These are phyloP conservation scores for Sugiyamaella pinicola DNA, from an alignment of 1,139 yeast species.

Conservation along the genomic window DNA sequence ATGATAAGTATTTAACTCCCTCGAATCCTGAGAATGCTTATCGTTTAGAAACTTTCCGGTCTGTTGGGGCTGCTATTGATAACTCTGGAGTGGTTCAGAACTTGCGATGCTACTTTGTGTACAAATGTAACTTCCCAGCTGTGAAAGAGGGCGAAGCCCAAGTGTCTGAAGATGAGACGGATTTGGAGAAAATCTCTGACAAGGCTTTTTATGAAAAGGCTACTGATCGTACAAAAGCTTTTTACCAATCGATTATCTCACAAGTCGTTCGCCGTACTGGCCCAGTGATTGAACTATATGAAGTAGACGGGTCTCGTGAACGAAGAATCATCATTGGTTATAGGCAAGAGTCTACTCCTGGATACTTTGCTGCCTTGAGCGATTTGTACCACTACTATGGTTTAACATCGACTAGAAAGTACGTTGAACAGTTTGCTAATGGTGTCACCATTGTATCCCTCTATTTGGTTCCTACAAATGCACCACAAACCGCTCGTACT, in stretches of 20 bases:
- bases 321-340: conserved; percentile 88
- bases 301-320: conserved; percentile 75
- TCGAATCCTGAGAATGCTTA: conserved; percentile 54
- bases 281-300: conserved; percentile 87
- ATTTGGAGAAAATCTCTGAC: conserved; percentile 73
- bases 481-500: conserved; percentile 44
- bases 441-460: conserved; percentile 85
- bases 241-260: conserved; percentile 72
- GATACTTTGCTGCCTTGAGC: conserved; percentile 85
- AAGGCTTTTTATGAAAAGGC: conserved; percentile 77
- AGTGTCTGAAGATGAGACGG: conserved; percentile 47
- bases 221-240: conserved; percentile 71
- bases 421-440: conserved; percentile 90
- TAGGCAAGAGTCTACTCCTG: conserved; percentile 80
- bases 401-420: conserved; percentile 81
- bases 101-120: conserved; percentile 82
- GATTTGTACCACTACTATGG: conserved; percentile 90
- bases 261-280: conserved; percentile 80
- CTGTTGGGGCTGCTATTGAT: conserved; percentile 59
- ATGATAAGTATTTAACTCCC: conserved; percentile 73
- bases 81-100: conserved; percentile 48
- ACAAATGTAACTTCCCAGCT: conserved; percentile 65
- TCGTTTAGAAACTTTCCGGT: conserved; percentile 83
- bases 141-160: not conserved
- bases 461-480: conserved; percentile 66